These are phyloP conservation scores for Didymella arachidicola DNA, from an alignment of 2,329 filamentous ascomycete genomes.

Conservation along the genomic window DNA sequence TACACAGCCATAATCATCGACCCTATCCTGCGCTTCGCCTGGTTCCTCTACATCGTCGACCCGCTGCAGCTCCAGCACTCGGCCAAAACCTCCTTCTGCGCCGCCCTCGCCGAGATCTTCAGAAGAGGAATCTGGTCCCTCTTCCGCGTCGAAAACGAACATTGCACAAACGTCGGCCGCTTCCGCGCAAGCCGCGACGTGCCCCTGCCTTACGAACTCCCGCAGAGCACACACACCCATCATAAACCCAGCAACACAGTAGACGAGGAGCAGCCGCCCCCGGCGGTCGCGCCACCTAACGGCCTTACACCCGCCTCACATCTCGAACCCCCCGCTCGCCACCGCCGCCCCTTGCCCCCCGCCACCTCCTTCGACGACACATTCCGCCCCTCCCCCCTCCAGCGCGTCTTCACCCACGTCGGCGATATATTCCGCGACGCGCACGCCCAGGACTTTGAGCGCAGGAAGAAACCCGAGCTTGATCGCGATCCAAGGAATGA, in stretches of 20 bases:
- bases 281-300: constrained; percentile 11
- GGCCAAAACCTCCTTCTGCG: constrained; percentile 78
- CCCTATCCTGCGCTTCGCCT: constrained; percentile 86
- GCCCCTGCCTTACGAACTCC: constrained; percentile 77
- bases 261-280: constrained; percentile 45
- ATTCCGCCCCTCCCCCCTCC: constrained; percentile 44
- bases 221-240: constrained; percentile 30
- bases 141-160: constrained; percentile 96
- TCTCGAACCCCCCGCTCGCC: constrained; percentile 24
- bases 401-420: constrained; percentile 59
- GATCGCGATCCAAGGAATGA: constrained; percentile 44
- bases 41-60: constrained; percentile 93
- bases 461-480: constrained; percentile 67
- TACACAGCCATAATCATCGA: constrained; percentile 85
- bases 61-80: constrained; percentile 82
- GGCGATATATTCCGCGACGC: constrained; percentile 79
- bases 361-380: constrained; percentile 25
- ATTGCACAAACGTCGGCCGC: constrained; percentile 80
- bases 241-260: constrained; percentile 19
- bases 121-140: constrained; percentile 90
- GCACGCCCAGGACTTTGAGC: constrained; percentile 91
- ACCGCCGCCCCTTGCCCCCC: constrained; percentile 28
- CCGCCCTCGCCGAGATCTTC: constrained; percentile 80
- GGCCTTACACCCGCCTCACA: constrained; percentile 25
- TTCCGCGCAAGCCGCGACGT: constrained; percentile 91